Percentiles rank a stretch among this genome's conserved stretches.
Evolutionary conservation across 345 rosid genomes (phyloP).

Genomic region (Eutrema japonicum): DNA sequence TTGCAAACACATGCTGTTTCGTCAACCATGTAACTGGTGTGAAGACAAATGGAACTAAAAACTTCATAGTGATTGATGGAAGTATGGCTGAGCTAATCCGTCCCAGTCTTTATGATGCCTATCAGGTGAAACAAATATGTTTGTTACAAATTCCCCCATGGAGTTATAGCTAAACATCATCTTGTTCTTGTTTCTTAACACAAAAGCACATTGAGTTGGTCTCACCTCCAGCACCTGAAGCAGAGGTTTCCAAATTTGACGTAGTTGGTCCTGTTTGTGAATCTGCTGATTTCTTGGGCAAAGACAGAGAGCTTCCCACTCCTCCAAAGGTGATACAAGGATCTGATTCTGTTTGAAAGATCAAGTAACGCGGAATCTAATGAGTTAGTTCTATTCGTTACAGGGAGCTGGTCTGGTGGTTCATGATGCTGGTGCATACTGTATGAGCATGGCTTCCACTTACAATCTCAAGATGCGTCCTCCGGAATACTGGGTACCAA

Average conservation of each 20-base stretch:
- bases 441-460: slow-evolving; percentile 99
- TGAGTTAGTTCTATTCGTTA: slow-evolving; percentile 31
- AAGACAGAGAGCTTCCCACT: slow-evolving; percentile 90
- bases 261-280: slow-evolving; percentile 99
- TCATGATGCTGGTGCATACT: slow-evolving; percentile 98
- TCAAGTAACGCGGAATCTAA: slow-evolving; percentile 23
- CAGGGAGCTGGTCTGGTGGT: slow-evolving; percentile 96
- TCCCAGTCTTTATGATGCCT: slow-evolving; percentile 96
- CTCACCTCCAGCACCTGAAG: slow-evolving; percentile 68
- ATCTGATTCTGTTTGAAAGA: slow-evolving; percentile 1
- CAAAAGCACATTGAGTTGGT: slow-evolving; percentile 93
- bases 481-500: slow-evolving; percentile 93
- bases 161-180: slow-evolving; percentile 25
- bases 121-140: slow-evolving; percentile 64
- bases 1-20: slow-evolving; percentile 95
- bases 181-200: slow-evolving; percentile 32
- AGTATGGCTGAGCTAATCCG: slow-evolving; percentile 99
- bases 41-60: slow-evolving; percentile 93
- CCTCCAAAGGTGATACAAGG: slow-evolving; percentile 63
- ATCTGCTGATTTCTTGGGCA: slow-evolving; percentile 98
- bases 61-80: slow-evolving; percentile 90
- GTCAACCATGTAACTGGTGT: slow-evolving; percentile 94
- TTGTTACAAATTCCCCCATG: not conserved
- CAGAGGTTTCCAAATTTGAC: slow-evolving; percentile 74
- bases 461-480: slow-evolving; percentile 99